Conservation (phyloP, 768 basidiomycete genomes). For the Cantharellus cinnabarinus region DNA sequence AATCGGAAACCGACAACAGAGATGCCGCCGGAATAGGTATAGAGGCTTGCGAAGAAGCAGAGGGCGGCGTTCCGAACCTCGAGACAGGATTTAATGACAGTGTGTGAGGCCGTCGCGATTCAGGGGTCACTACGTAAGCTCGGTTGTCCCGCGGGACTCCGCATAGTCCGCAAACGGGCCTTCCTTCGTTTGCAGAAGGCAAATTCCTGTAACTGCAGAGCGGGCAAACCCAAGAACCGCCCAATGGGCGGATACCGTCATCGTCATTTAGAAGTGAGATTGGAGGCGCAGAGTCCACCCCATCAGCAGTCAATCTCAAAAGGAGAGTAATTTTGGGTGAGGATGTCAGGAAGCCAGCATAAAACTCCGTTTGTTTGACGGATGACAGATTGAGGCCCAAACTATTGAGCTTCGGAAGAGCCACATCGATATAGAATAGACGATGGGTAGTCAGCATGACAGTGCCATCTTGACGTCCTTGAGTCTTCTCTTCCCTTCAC, state of each 20-base stretch:
- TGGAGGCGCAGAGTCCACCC: background rate
- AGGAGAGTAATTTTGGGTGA: slow-evolving; percentile 74
- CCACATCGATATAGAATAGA: slow-evolving; percentile 54
- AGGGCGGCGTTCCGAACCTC: background rate
- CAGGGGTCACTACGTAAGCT: background rate
- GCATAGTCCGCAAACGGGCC: slow-evolving; percentile 44
- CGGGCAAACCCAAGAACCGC: slow-evolving; percentile 58
- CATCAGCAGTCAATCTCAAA: slow-evolving; percentile 16
- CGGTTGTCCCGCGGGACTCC: slow-evolving; percentile 34
- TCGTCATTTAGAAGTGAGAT: background rate
- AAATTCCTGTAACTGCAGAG: slow-evolving; percentile 78
- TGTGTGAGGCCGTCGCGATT: background rate
- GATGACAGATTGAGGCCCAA: slow-evolving; percentile 44
- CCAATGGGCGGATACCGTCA: slow-evolving; percentile 12
- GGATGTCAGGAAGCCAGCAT: slow-evolving; percentile 76
- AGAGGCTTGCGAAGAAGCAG: background rate
- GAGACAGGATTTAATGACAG: background rate
- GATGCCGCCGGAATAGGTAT: background rate
- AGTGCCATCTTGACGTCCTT: slow-evolving; percentile 55
- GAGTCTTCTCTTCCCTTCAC: slow-evolving; percentile 57
- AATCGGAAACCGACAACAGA: background rate
- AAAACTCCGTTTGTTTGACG: slow-evolving; percentile 65
- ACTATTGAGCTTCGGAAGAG: slow-evolving; percentile 30
- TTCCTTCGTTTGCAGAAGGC: slow-evolving; percentile 24
- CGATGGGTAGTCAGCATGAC: slow-evolving; percentile 64